Evolutionary conservation across 2,329 filamentous ascomycete species (phyloP).

Genomic region (Alternaria postmessia): DNA sequence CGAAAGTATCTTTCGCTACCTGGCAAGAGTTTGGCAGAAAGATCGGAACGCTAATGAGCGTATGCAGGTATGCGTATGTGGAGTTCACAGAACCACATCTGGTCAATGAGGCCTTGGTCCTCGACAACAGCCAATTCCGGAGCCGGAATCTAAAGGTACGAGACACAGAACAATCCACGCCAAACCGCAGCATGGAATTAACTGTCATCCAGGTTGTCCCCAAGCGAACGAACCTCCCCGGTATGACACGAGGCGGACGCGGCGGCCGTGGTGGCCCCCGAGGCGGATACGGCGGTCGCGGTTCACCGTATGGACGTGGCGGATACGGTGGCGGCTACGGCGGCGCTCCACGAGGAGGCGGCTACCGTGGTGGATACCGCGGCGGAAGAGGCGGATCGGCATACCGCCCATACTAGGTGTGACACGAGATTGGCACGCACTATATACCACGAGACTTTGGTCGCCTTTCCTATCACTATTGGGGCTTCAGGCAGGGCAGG

Average conservation of each 20-base stretch:
- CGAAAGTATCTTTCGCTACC: conserved; percentile 57
- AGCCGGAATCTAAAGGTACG: conserved; percentile 91
- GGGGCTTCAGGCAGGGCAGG: not conserved
- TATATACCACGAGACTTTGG: conserved; percentile 1
- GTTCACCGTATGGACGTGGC: conserved; percentile 54
- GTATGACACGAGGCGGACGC: conserved; percentile 84
- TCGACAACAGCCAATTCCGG: conserved; percentile 97
- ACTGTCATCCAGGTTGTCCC: conserved; percentile 70
- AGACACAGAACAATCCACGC: not conserved
- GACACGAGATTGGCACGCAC: not conserved
- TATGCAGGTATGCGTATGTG: conserved; percentile 91
- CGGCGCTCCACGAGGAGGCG: conserved; percentile 52
- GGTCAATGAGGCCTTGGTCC: conserved; percentile 89
- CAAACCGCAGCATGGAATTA: conserved; percentile 23
- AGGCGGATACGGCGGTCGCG: conserved; percentile 60
- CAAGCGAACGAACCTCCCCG: conserved; percentile 95
- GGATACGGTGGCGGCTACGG: conserved; percentile 43
- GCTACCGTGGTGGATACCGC: conserved; percentile 52
- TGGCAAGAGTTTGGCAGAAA: conserved; percentile 64
- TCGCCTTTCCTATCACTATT: conserved; percentile 1
- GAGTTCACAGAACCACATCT: conserved; percentile 95
- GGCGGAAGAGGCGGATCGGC: conserved; percentile 36
- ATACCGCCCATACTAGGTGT: conserved; percentile 28
- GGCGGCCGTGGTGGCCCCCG: conserved; percentile 62
- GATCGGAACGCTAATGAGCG: conserved; percentile 61